Evolutionary conservation across 176 grass and related monocot species (phyloP).

Genomic region (Echinochloa phyllopogon): DNA sequence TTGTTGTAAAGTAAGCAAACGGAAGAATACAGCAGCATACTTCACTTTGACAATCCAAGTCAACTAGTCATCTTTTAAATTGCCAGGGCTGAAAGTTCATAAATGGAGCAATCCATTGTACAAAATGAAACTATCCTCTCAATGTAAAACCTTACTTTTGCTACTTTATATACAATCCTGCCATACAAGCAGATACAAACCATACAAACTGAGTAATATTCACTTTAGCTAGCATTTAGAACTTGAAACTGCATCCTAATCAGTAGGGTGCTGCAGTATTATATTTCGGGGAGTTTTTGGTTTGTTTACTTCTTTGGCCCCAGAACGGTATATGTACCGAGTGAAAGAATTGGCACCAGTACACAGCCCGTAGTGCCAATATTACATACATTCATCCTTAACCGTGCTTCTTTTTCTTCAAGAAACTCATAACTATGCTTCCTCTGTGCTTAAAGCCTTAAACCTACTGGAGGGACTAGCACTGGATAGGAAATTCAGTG

Average conservation of each 20-base stretch:
- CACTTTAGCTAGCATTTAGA: slow-evolving; percentile 33
- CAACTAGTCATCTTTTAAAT: slow-evolving; percentile 5
- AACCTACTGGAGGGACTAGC: not conserved
- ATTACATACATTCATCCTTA: slow-evolving; percentile 16
- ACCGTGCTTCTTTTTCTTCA: not conserved
- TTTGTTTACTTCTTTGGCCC: not conserved
- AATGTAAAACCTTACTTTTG: slow-evolving; percentile 28
- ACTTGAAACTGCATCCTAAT: slow-evolving; percentile 19
- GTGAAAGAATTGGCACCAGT: slow-evolving; percentile 4
- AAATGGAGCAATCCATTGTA: slow-evolving; percentile 24
- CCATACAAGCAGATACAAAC: not conserved
- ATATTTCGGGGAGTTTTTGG: not conserved
- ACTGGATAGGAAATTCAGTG: slow-evolving; percentile 26
- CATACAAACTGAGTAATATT: slow-evolving; percentile 15
- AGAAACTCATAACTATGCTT: not conserved
- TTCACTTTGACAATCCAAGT: slow-evolving; percentile 38
- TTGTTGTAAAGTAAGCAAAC: slow-evolving; percentile 26
- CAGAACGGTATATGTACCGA: slow-evolving; percentile 24
- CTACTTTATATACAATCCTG: slow-evolving; percentile 9
- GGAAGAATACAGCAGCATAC: slow-evolving; percentile 11
- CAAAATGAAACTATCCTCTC: slow-evolving; percentile 30
- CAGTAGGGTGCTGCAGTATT: not conserved
- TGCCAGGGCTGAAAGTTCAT: slow-evolving; percentile 4
- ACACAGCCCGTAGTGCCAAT: not conserved
- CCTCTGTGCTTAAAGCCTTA: not conserved